Evolutionary conservation across 116 monocot genomes (phyloP).

Genomic region (Dioscorea cayenensis): DNA sequence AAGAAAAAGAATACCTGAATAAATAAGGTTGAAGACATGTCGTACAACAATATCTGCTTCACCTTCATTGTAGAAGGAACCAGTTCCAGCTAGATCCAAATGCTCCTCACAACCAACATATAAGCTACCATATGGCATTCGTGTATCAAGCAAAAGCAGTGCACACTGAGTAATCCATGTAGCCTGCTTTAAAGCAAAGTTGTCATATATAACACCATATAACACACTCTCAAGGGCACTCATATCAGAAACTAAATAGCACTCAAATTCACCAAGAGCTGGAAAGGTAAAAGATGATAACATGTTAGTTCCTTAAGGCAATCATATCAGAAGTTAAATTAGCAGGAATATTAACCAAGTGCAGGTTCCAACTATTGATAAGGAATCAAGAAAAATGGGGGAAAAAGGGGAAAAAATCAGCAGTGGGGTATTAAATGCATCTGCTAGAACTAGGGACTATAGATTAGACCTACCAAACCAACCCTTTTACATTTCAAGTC

Average conservation of each 20-base stretch:
- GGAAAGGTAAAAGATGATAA: too few relatives aligned
- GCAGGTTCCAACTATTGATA: too few relatives aligned
- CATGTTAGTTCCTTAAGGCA: too few relatives aligned
- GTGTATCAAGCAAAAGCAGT: conserved; percentile 87
- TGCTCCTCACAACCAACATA: conserved; percentile 88
- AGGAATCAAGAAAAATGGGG: too few relatives aligned
- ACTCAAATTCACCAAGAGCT: neutral
- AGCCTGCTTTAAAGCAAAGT: conserved; percentile 29
- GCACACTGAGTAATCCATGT: conserved; percentile 82
- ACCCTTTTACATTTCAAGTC: too few relatives aligned
- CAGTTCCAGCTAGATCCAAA: conserved; percentile 90
- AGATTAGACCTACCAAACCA: too few relatives aligned
- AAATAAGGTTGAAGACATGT: conserved; percentile 80
- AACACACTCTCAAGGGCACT: too few relatives aligned
- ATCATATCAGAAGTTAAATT: neutral
- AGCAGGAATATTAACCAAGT: neutral
- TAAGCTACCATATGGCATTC: conserved; percentile 86
- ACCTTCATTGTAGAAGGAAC: conserved; percentile 94
- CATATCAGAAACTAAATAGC: neutral
- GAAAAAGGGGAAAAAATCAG: too few relatives aligned
- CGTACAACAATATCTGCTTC: conserved; percentile 94
- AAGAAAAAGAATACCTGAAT: conserved; percentile 52
- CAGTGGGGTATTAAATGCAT: too few relatives aligned
- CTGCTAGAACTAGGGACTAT: too few relatives aligned
- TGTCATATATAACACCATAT: neutral